These are phyloP conservation scores for Phytophthora pistaciae DNA, from an alignment of 352 stramenopile species.

Conservation along the genomic window DNA sequence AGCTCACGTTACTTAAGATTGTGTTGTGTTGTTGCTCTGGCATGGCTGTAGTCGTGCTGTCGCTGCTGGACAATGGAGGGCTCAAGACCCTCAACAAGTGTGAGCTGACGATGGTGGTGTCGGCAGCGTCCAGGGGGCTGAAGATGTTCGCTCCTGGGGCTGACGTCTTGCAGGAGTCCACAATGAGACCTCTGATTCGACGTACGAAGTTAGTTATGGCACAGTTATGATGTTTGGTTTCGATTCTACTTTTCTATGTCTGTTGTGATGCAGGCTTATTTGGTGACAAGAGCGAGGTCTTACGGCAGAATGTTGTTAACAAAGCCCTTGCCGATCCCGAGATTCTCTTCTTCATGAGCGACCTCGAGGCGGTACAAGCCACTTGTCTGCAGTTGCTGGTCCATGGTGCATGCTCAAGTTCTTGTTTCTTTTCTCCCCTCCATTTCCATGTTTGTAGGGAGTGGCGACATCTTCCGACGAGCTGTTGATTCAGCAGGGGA, in stretches of 20 bases:
- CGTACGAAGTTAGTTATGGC: slow-evolving; percentile 33
- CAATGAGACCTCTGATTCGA: slow-evolving; percentile 53
- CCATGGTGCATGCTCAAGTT: not conserved
- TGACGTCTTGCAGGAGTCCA: slow-evolving; percentile 36
- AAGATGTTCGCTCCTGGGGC: slow-evolving; percentile 59
- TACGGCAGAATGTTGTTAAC: slow-evolving; percentile 50
- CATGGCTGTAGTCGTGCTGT: slow-evolving; percentile 55
- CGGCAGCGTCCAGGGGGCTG: slow-evolving; percentile 52
- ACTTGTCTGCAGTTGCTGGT: not conserved
- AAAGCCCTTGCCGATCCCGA: slow-evolving; percentile 74
- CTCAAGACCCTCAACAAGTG: slow-evolving; percentile 67
- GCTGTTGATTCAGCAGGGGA: slow-evolving; percentile 58
- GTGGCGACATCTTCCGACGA: slow-evolving; percentile 55
- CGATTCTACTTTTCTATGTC: not conserved
- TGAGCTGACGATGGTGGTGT: slow-evolving; percentile 69
- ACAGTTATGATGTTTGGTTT: not conserved
- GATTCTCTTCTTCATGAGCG: slow-evolving; percentile 84
- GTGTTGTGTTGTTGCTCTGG: not conserved
- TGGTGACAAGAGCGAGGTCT: slow-evolving; percentile 49
- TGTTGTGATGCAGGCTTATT: slow-evolving; percentile 47
- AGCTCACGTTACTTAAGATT: not conserved
- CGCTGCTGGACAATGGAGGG: slow-evolving; percentile 68
- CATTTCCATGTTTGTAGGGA: slow-evolving; percentile 37
- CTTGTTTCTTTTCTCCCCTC: not conserved
- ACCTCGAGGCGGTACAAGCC: slow-evolving; percentile 59